Evolutionary conservation across 495 filamentous ascomycete genomes (phyloP), one percentile per base, ranked within the genome.

Genomic region (Hypomontagnella submonticulosa): DNA sequence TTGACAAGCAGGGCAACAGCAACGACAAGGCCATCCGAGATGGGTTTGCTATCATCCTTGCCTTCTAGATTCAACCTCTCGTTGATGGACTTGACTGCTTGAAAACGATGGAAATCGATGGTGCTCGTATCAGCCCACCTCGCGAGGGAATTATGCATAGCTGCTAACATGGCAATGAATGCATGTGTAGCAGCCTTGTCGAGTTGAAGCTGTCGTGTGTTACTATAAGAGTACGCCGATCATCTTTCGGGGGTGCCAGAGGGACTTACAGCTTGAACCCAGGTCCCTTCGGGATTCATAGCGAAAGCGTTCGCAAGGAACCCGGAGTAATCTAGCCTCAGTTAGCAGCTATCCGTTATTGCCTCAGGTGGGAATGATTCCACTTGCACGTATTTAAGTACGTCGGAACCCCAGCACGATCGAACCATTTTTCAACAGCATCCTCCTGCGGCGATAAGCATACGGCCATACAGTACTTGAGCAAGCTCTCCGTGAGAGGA

Each of bases 211-310:
- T 73, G 46, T 53, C 16, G 9, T 10, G 6, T 30, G n/a, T 67
- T 47, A 61, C n/a, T n/a, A n/a, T n/a, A n/a, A n/a, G n/a, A n/a
- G n/a, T n/a, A n/a, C n/a, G n/a, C n/a, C n/a, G n/a, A n/a, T n/a
- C n/a, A n/a, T n/a, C n/a, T n/a, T n/a, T n/a, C n/a, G n/a, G n/a
- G n/a, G n/a, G n/a, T n/a, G n/a, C n/a, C n/a, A 13, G 34, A 2
- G 6, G 40, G 9, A 51, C 61, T 66, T 20, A 73, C 71, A 4
- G 69, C 65, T 50, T 73, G 65, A 20, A 73, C 61, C 61, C 70
- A 73, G 16, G 67, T 71, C 9, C 71, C 71, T 51, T 73, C 65
- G 0, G 71, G 71, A n/a, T 73, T 73, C 71, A 73, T 73, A 20
- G 71, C 71, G 36, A 73, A 73, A 12, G 71, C 69, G 42, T 73